Evolutionary conservation across 1,284 basidiomycete species (phyloP).

Genomic region (Inonotus obliquus): DNA sequence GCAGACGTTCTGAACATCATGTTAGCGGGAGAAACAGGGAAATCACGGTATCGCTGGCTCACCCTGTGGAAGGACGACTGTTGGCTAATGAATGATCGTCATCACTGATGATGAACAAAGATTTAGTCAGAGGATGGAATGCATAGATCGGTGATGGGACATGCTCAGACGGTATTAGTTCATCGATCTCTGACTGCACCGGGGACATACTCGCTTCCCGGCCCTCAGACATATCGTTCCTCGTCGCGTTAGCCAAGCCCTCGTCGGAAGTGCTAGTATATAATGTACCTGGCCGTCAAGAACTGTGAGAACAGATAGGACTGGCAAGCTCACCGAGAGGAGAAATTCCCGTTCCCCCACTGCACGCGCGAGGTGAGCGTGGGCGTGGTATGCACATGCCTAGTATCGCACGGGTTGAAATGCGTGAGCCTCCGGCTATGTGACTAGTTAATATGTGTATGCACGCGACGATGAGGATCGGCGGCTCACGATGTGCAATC

Average conservation of each 20-base stretch:
- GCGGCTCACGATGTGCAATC: slow-evolving; percentile 13
- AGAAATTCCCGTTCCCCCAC: neutral
- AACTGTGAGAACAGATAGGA: neutral
- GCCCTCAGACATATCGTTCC: neutral
- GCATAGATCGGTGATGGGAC: slow-evolving; percentile 1
- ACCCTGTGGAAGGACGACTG: slow-evolving; percentile 11
- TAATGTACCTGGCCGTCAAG: neutral
- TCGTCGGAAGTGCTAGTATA: neutral
- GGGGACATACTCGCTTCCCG: neutral
- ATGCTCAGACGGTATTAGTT: slow-evolving; percentile 11
- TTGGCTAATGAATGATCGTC: neutral
- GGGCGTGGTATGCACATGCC: neutral
- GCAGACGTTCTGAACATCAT: neutral
- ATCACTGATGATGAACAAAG: slow-evolving; percentile 4
- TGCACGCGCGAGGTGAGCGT: slow-evolving; percentile 12
- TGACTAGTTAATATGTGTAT: neutral
- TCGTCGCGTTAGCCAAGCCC: neutral
- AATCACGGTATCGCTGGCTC: neutral
- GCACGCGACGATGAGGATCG: neutral
- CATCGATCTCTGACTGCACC: slow-evolving; percentile 14
- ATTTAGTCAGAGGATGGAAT: neutral
- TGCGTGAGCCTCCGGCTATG: slow-evolving; percentile 12
- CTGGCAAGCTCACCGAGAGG: neutral
- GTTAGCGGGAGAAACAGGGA: neutral
- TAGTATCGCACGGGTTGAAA: slow-evolving; percentile 3